Conservation (phyloP, 2,329 filamentous ascomycete genomes). For the Passalora sequoiae region DNA sequence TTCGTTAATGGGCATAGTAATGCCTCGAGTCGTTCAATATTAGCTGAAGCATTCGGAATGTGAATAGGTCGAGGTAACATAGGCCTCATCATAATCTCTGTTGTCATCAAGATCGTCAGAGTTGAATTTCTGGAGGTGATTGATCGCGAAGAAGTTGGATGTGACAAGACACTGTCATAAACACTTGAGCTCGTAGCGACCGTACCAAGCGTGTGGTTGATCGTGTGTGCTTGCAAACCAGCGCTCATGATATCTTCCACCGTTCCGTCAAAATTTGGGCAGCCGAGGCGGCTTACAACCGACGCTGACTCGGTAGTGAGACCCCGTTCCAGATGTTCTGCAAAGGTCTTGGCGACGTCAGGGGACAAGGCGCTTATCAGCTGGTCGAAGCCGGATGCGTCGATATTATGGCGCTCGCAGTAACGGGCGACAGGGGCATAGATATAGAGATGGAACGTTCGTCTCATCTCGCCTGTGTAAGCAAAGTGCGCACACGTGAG, state of each 20-base stretch:
- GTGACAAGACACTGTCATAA: too few relatives aligned
- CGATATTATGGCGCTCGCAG: not conserved
- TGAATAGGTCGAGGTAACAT: too few relatives aligned
- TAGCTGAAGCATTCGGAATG: too few relatives aligned
- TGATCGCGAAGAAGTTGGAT: too few relatives aligned
- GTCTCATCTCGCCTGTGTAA: not conserved
- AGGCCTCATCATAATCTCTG: too few relatives aligned
- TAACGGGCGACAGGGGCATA: not conserved
- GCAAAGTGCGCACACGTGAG: not conserved
- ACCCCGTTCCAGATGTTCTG: not conserved
- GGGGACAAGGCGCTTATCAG: not conserved
- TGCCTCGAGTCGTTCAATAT: too few relatives aligned
- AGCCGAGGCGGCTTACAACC: not conserved
- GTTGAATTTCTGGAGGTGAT: too few relatives aligned
- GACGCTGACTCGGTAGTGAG: not conserved
- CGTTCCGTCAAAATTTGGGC: not conserved
- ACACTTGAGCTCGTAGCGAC: too few relatives aligned
- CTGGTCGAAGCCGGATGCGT: not conserved
- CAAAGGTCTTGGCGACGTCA: not conserved
- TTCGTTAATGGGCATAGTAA: too few relatives aligned
- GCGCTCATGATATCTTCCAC: not conserved
- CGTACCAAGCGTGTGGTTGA: too few relatives aligned
- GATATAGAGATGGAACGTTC: not conserved
- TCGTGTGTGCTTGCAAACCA: too few relatives aligned
- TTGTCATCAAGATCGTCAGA: too few relatives aligned